Conservation (phyloP, 495 filamentous ascomycete species). For the Aspergillus nanangensis region DNA sequence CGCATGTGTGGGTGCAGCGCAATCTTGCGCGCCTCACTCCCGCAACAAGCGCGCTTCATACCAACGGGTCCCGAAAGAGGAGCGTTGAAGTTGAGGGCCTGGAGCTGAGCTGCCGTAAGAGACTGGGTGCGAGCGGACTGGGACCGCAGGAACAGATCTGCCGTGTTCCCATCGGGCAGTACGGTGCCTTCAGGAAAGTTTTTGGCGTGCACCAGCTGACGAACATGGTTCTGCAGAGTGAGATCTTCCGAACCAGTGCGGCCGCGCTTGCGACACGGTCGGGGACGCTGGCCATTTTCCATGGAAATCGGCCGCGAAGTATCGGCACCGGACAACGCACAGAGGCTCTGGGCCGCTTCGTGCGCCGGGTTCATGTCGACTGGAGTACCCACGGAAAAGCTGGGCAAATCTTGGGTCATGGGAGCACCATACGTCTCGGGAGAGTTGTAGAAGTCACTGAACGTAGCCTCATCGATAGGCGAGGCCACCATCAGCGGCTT, state of each 20-base stretch:
- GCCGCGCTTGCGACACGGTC: conserved; percentile 59
- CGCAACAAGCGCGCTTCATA: conserved; percentile 46
- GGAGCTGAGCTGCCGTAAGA: conserved; percentile 10
- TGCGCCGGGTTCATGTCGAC: conserved; percentile 38
- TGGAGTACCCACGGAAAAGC: conserved; percentile 47
- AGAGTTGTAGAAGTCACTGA: conserved; percentile 49
- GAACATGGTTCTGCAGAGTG: conserved; percentile 69
- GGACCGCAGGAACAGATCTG: conserved; percentile 34
- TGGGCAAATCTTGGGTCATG: conserved; percentile 46
- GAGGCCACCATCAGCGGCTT: conserved; percentile 37
- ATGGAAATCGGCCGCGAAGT: conserved; percentile 6
- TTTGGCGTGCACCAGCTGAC: conserved; percentile 44
- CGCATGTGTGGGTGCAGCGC: conserved; percentile 35
- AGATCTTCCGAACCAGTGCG: conserved; percentile 64
- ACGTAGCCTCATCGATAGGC: conserved; percentile 47
- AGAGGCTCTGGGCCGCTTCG: conserved; percentile 65
- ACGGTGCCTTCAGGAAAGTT: conserved; percentile 26
- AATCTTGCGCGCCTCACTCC: conserved; percentile 39
- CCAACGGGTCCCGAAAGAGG: conserved; percentile 37
- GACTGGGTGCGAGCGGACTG: conserved; percentile 9
- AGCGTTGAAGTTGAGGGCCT: conserved; percentile 16
- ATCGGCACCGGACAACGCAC: conserved; percentile 51
- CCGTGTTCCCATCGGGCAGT: conserved; percentile 35
- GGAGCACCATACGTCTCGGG: conserved; percentile 56
- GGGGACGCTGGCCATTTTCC: conserved; percentile 18